Conservation (phyloP, 768 basidiomycete species). For the Tricholoma saponaceum region DNA sequence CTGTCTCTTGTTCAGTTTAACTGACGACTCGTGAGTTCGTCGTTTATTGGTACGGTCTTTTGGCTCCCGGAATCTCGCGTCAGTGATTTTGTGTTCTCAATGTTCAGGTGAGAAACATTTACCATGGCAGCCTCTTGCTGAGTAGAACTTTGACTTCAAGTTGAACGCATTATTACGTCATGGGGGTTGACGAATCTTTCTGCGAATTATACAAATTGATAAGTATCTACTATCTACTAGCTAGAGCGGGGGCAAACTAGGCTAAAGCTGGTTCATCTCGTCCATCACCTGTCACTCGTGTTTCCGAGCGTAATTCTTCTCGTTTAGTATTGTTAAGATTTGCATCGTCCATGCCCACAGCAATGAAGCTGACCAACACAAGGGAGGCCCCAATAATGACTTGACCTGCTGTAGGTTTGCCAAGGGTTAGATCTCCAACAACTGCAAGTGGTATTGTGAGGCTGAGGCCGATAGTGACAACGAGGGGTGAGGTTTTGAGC, state of each 20-base stretch:
- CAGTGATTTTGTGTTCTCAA: not conserved
- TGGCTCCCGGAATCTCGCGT: conserved; percentile 20
- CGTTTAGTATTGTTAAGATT: conserved; percentile 4
- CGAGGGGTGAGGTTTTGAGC: conserved; percentile 94
- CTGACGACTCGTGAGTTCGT: conserved; percentile 48
- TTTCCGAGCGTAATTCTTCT: not conserved
- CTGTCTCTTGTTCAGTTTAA: conserved; percentile 41
- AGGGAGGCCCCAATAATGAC: conserved; percentile 73
- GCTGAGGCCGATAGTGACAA: conserved; percentile 89
- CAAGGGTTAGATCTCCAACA: conserved; percentile 69
- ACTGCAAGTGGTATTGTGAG: conserved; percentile 93
- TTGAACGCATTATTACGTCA: not conserved
- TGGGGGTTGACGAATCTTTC: not conserved
- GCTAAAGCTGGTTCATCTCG: not conserved
- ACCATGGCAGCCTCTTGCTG: not conserved
- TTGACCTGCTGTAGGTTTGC: conserved; percentile 50
- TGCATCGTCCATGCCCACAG: conserved; percentile 57
- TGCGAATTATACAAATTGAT: too few species aligned
- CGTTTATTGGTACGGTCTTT: conserved; percentile 41
- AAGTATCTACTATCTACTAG: not conserved
- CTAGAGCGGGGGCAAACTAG: not conserved
- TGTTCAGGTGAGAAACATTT: not conserved
- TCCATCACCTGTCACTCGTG: not conserved
- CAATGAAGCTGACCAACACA: conserved; percentile 75
- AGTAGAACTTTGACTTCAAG: not conserved